Base-by-base conservation (phyloP, 1,139 yeast species). In the Zygosaccharomyces sapae region DNA sequence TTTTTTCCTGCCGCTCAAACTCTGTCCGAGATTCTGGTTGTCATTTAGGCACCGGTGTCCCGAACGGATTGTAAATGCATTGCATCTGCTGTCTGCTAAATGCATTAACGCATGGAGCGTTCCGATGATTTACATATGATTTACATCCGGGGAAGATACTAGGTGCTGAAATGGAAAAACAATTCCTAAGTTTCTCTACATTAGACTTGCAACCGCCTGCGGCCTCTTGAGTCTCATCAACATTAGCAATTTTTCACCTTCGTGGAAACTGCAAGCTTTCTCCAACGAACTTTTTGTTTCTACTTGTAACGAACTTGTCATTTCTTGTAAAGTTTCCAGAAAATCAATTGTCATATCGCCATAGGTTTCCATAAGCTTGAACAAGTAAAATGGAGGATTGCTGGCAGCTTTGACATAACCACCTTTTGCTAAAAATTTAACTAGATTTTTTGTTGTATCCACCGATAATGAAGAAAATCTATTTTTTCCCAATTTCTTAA, bases 321-420 rank as follows among this genome's bases (percentile, higher is more conserved):
- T 45, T 16, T 43, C 43, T 33, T 40, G 36, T 24, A 45, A 40
- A 18, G 34, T 40, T 20, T 48, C 48, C n/a, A 37, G 38, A 18
- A 48, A 38, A 33, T 48, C 51, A 29, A 37, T 41, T 13, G 51
- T 16, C 37, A 44, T 43, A 9, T 41, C 46, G 3, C 48, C 51
- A 36, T 45, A 48, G 8, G 48, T 35, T 19, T 45, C 45, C 6
- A 48, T 25, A 16, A 44, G 38, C 33, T 46, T 43, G 19, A 41
- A 30, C 10, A 48, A 40, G 16, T 44, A 48, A 24, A 48, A 31
- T 7, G 51, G 51, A 24, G 51, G 51, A 13, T 43, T 48, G 8
- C 36, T 34, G 10, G 45, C 45, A 18, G 41, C 42, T 20, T 41
- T 45, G 3, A 48, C 34, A n/a, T 45, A 10, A 12, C 49, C 48